Base-by-base conservation (phyloP, 1,284 basidiomycete species). In the Somion occarium region DNA sequence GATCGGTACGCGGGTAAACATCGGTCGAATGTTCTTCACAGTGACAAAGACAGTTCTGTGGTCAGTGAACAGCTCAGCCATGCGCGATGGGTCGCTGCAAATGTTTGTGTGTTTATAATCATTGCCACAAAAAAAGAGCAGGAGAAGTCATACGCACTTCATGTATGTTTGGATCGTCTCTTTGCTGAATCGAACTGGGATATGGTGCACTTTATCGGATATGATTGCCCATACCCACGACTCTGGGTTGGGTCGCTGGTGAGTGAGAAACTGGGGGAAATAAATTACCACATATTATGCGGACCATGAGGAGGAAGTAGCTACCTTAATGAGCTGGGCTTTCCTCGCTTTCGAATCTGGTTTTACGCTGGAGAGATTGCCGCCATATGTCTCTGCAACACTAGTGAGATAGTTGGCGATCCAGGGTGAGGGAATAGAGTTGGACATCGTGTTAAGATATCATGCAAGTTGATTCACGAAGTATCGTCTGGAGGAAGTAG, bases 291-390 rank as follows among this genome's bases (percentile, higher is more conserved):
- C 3, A 12, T 20, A 19, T 25, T 24, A 38, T 18, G 25, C 12
- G 18, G 15, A 41, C 18, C 20, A 23, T n/a, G n/a, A 50, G 19
- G 20, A 19, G n/a, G 12, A 9, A 7, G n/a, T 12, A 45, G 63
- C 18, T 56, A 78, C 83, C 65, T 83, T 74, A 45, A 73, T 69
- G 13, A 85, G 63, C 52, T 85, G 83, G 1, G 75, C 77, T 56
- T 71, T 81, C 54, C 68, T 75, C 45, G 64, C 68, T 55, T 68
- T 72, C 1, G 49, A 46, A 41, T 60, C 62, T 2, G 50, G 45
- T 1, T 73, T 72, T 2, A 69, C 61, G 2, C 65, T 63, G 26
- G 61, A 56, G 3, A 78, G 50, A 39, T 77, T 64, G 5, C 69
- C 73, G 3, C 82, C 83, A 55, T 75, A 62, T 2, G 65, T 64